These are phyloP conservation scores for Allantophomopsis lycopodina DNA, from an alignment of 2,329 filamentous ascomycete genomes.

Conservation along the genomic window DNA sequence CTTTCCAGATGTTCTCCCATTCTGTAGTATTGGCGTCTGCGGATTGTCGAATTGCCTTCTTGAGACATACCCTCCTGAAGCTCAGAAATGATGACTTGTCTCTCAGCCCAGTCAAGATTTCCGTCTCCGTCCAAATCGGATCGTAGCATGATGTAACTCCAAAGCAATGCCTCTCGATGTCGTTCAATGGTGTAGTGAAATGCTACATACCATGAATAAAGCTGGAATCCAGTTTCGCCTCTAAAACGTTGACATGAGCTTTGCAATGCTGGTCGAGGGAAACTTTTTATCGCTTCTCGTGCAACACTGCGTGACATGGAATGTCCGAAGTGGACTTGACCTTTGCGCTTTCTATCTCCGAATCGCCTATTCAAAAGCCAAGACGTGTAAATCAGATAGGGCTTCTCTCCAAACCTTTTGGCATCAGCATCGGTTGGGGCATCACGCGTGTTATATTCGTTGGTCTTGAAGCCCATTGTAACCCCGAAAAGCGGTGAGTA, in stretches of 20 bases:
- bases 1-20: constrained; percentile 19
- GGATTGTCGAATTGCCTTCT: constrained; percentile 16
- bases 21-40: constrained; percentile 25
- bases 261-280: constrained; percentile 23
- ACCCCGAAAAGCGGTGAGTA: constrained; percentile 28
- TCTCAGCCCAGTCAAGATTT: constrained; percentile 25
- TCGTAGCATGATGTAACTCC: constrained; percentile 26
- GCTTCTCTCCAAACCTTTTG: constrained; percentile 26
- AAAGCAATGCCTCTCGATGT: constrained; percentile 26
- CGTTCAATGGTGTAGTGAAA: constrained; percentile 30
- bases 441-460: constrained; percentile 23
- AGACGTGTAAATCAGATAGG: constrained; percentile 28
- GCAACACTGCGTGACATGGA: constrained; percentile 24
- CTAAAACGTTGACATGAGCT: constrained; percentile 26
- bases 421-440: constrained; percentile 16
- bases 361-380: constrained; percentile 29
- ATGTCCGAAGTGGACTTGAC: constrained; percentile 27
- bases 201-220: constrained; percentile 26
- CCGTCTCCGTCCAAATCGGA: constrained; percentile 23
- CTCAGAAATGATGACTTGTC: constrained; percentile 21
- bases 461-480: constrained; percentile 26
- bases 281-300: constrained; percentile 25
- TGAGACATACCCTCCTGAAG: constrained; percentile 21
- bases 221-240: constrained; percentile 26
- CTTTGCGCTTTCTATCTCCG: constrained; percentile 26